Base-by-base conservation (phyloP, 768 basidiomycete species). In the Auriscalpium orientale region DNA sequence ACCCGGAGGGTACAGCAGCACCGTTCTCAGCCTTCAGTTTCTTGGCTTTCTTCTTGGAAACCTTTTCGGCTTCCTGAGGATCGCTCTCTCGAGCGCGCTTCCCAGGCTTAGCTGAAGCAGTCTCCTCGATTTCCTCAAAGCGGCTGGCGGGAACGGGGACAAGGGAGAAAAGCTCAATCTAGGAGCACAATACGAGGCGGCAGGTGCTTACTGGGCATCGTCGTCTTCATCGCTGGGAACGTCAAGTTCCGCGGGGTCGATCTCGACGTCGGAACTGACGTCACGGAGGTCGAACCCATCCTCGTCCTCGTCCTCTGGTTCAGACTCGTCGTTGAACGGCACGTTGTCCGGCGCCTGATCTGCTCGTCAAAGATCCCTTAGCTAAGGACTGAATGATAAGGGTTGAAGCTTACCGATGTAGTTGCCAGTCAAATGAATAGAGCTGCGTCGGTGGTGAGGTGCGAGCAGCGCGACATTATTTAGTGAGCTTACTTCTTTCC, bases 261-360 rank as follows among this genome's bases (percentile, higher is more conserved):
- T 76, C 66, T 92, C 89, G 43, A 91, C 88, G 64, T 93, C 91
- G 7, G 86, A 91, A 71, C 85, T 86, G 53, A 91, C 84, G 56
- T 89, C 86, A 40, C 77, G 79, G n/a, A 89, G 76, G 62, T 83
- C 78, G 58, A 79, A 87, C 1, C 72, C 83, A 49, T 81, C 83
- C 45, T 87, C 80, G 50, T 81, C 83, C 45, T 87, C 80, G 33
- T 62, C 77, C 8, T 74, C 73, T 44, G 57, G 57, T 21, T 83
- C 84, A n/a, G 70, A 65, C 52, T 83, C 80, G 22, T 66, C 73
- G 35, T 68, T 74, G 59, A 68, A 76, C 3, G 82, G 80, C 22
- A 78, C 74, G 40, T 78, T 72, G 58, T 84, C 78, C 9, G 72
- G 69, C 6, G 62, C 57, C 66, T 87, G 84, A 61, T 85, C 86